Evolutionary conservation across 2,329 filamentous ascomycete genomes (phyloP).

Genomic region (Alternaria postmessia): DNA sequence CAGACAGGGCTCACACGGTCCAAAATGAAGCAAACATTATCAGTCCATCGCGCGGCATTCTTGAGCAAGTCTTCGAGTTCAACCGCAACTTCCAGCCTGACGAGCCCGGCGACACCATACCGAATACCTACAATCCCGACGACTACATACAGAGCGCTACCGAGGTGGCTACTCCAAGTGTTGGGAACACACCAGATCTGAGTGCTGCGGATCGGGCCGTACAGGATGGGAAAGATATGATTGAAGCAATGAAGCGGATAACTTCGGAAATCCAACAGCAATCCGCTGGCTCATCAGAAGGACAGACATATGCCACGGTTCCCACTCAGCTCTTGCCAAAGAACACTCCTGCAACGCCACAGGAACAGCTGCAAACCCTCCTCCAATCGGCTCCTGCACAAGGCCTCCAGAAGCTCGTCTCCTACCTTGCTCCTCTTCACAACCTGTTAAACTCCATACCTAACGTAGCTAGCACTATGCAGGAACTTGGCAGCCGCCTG

Average conservation of each 20-base stretch:
- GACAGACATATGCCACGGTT: conserved; percentile 27
- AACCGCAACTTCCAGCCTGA: conserved; percentile 45
- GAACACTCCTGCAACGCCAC: conserved; percentile 34
- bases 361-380: conserved; percentile 44
- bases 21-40: conserved; percentile 18
- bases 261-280: conserved; percentile 36
- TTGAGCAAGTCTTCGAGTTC: conserved; percentile 41
- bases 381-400: conserved; percentile 44
- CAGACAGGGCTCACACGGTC: conserved; percentile 32
- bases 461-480: conserved; percentile 58
- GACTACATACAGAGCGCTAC: conserved; percentile 57
- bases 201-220: conserved; percentile 44
- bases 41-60: conserved; percentile 28
- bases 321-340: conserved; percentile 34
- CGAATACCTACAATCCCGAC: conserved; percentile 49
- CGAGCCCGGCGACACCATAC: conserved; percentile 45
- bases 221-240: conserved; percentile 46
- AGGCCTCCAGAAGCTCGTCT: conserved; percentile 45
- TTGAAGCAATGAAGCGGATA: conserved; percentile 40
- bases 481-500: conserved; percentile 70
- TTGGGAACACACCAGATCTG: conserved; percentile 53
- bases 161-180: conserved; percentile 58
- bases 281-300: conserved; percentile 20
- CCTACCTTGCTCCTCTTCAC: conserved; percentile 48
- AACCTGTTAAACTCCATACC: conserved; percentile 50